Evolutionary conservation across 257 asterid species (phyloP), one percentile per base, ranked within the genome.

Genomic region (Fraxinus pennsylvanica): DNA sequence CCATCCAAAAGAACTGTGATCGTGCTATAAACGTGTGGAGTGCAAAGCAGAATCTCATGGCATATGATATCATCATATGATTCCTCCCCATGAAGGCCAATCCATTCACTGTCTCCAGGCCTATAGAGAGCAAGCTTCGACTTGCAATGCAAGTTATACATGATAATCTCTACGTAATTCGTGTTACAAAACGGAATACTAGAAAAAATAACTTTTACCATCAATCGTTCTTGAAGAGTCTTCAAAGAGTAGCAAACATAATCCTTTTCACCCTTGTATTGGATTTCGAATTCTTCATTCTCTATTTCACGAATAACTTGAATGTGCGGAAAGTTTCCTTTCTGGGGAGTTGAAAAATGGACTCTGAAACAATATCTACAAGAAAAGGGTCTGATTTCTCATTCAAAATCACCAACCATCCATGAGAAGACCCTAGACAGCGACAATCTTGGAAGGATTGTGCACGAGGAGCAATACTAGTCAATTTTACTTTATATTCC

Each of bases 361-460:
- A 8, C 19, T n/a, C 35, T 7, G 65, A 21, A 54, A 68, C 52
- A 6, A 63, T 47, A 13, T 77, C 71, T 1, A 68, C 10, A 0
- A 77, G 52, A 32, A 15, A 50, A 9, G 19, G 39, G 4, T 77
- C 43, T 12, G 59, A 68, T 4, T 12, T 77, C 71, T 77, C 13
- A 21, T 77, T 67, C 75, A 50, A 22, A 59, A 77, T 9, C 9
- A 77, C 68, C 65, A 69, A 21, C 75, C 76, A 77, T 68, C 75
- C 81, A 68, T 77, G 75, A n/a, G 81, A 77, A 21, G 81, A 69
- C 36, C 80, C 81, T 29, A 69, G 52, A 19, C 15, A 22, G 21
- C 50, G 65, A 33, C 45, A 67, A 12, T 61, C 33, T 63, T 63
- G n/a, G 63, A 75, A 33, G 22, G 21, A 17, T 57, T 57, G 66